Conservation (phyloP, 116 monocot genomes). For the Iris pallida region DNA sequence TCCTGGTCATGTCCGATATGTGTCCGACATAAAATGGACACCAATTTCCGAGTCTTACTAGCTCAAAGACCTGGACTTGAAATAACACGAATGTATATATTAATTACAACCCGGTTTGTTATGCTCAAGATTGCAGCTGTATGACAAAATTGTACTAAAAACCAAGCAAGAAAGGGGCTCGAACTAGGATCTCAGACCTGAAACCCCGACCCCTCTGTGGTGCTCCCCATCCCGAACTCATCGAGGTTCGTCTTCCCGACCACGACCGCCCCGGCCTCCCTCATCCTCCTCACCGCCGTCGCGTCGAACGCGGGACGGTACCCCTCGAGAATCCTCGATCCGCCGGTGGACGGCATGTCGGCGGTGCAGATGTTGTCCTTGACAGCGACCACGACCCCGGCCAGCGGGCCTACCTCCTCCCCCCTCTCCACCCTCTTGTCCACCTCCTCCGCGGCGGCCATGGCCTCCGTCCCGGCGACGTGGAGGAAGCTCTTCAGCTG, state of each 20-base stretch:
- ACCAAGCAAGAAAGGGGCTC: not conserved
- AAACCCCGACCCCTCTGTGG: conserved; percentile 84
- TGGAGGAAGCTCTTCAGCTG: conserved; percentile 70
- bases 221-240: conserved; percentile 99
- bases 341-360: conserved; percentile 92
- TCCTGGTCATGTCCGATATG: too few species aligned
- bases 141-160: too few species aligned
- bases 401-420: conserved; percentile 62
- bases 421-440: conserved; percentile 51
- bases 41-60: too few species aligned
- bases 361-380: conserved; percentile 91
- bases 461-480: conserved; percentile 37
- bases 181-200: conserved; percentile 41
- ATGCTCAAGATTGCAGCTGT: too few species aligned
- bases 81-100: too few species aligned
- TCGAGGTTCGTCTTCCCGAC: conserved; percentile 97
- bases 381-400: conserved; percentile 80
- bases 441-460: conserved; percentile 57
- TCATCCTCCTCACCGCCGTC: conserved; percentile 62
- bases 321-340: conserved; percentile 80
- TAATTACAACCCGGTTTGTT: too few species aligned
- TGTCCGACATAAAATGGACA: too few species aligned
- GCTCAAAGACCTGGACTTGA: too few species aligned
- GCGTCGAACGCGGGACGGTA: conserved; percentile 89
- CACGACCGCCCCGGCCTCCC: conserved; percentile 65